Conservation (phyloP, 1,284 basidiomycete genomes). For the Trichosporon coremiiforme region DNA sequence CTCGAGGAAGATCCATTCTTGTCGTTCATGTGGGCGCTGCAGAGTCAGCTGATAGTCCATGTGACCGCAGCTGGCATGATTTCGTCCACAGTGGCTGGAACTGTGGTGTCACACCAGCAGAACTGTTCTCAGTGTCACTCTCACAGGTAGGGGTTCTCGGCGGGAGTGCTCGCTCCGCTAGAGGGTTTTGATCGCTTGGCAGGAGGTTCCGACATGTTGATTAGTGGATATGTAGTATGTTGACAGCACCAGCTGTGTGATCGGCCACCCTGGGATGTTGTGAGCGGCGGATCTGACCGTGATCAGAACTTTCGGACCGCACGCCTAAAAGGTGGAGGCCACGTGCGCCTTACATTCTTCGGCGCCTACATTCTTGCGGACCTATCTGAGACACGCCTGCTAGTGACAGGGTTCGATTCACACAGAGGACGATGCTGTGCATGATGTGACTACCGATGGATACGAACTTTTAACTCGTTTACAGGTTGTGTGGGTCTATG, state of each 20-base stretch:
- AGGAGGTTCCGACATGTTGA: constrained; percentile 42
- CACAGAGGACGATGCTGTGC: too few species aligned
- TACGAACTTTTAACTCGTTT: too few species aligned
- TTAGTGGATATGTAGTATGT: constrained; percentile 2
- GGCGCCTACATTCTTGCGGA: too few species aligned
- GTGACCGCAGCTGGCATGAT: too few species aligned
- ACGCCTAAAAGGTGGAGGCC: constrained; percentile 8
- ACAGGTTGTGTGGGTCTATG: constrained; percentile 1
- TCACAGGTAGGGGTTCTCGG: constrained; percentile 52
- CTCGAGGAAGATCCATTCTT: constrained; percentile 17
- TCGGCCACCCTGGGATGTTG: neutral
- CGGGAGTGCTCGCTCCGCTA: constrained; percentile 32
- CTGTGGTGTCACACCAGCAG: too few species aligned
- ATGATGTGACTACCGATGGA: too few species aligned
- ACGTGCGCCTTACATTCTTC: too few species aligned
- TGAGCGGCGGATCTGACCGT: constrained; percentile 14
- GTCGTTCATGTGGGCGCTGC: constrained; percentile 38
- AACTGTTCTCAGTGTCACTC: neutral
- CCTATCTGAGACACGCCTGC: too few species aligned
- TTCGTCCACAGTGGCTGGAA: too few species aligned
- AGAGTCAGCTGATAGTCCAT: constrained; percentile 20
- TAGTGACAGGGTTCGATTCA: too few species aligned
- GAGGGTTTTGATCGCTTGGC: constrained; percentile 48
- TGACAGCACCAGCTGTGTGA: constrained; percentile 3
- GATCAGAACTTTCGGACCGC: neutral